Evolutionary conservation across 2,329 filamentous ascomycete genomes (phyloP), one percentile per base, ranked within the genome.

Genomic region (Fusarium multiceps): DNA sequence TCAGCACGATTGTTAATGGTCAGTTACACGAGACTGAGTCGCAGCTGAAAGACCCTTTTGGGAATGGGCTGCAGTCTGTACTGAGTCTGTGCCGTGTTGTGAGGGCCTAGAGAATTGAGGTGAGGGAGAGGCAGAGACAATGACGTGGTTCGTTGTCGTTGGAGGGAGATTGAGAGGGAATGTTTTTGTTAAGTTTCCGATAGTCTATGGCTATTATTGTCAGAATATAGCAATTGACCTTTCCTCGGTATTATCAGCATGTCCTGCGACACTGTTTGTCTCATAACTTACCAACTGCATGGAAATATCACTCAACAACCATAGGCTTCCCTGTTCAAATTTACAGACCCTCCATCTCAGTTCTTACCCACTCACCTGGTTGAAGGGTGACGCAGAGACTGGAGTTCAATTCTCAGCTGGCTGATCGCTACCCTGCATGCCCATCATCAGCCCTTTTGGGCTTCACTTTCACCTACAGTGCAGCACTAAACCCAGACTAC

Each of bases 11-110:
- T 12, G 8, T 66, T 28, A 66, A 42, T 66, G 55, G 63, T 42
- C 40, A 41, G 18, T 9, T 14, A 34, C 1, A 27, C 13, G 13
- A 20, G 30, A 70, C 45, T 9, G 23, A n/a, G 41, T 53, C 23
- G n/a, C 49, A 53, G 68, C 68, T 71, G 68, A 72, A 69, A 69
- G 41, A 32, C 68, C 58, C 48, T 43, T 56, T 71, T 72, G 40
- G 68, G 68, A 37, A 60, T 61, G 20, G 41, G 20, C 21, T 46
- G 59, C 41, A 45, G 34, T 59, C 27, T 42, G 55, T 53, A 51
- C 42, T 27, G 5, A 49, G 34, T 25, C 32, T 27, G 12, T 57
- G 57, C 43, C 57, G 57, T 34, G 42, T 20, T 11, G 42, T 23
- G 7, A 32, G 10, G n/a, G 30, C 14, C 9, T 16, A 58, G 23